These are phyloP conservation scores for Gossypium australe DNA, from an alignment of 345 rosid species.

Conservation along the genomic window DNA sequence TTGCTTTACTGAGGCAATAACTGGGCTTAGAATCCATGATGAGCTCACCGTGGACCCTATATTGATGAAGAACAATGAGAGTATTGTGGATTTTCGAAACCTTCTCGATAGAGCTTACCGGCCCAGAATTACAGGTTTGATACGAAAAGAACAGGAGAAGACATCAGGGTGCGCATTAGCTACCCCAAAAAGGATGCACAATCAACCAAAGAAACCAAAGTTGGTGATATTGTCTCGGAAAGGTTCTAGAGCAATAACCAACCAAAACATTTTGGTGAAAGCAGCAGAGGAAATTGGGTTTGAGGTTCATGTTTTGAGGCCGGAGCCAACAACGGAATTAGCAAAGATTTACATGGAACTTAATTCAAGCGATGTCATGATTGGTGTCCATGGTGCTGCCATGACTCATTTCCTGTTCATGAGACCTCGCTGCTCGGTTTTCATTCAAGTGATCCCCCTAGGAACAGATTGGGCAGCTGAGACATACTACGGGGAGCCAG, in stretches of 20 bases:
- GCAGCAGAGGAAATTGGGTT: constrained; percentile 51
- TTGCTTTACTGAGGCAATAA: constrained; percentile 60
- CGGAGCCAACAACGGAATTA: constrained; percentile 41
- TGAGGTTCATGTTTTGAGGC: constrained; percentile 40
- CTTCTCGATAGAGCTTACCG: constrained; percentile 47
- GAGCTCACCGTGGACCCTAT: constrained; percentile 49
- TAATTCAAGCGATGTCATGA: constrained; percentile 61
- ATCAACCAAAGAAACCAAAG: constrained; percentile 33
- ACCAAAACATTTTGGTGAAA: constrained; percentile 43
- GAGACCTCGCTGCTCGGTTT: constrained; percentile 55
- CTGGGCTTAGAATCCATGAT: constrained; percentile 56
- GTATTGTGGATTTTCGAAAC: constrained; percentile 41
- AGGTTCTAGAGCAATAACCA: constrained; percentile 51
- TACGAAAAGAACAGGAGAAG: constrained; percentile 4
- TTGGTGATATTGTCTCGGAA: constrained; percentile 46
- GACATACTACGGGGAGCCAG: constrained; percentile 58
- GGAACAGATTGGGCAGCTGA: constrained; percentile 76
- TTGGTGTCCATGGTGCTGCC: constrained; percentile 75
- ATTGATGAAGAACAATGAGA: constrained; percentile 32
- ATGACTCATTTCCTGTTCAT: constrained; percentile 66
- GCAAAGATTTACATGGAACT: constrained; percentile 46
- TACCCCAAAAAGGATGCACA: background rate
- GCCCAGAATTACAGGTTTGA: constrained; percentile 42
- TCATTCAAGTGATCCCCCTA: constrained; percentile 61
- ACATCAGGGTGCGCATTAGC: too few relatives aligned